phyloP scores from a whole-genome alignment of 768 basidiomycete genomes.

The Hortiboletus campestris region DNA sequence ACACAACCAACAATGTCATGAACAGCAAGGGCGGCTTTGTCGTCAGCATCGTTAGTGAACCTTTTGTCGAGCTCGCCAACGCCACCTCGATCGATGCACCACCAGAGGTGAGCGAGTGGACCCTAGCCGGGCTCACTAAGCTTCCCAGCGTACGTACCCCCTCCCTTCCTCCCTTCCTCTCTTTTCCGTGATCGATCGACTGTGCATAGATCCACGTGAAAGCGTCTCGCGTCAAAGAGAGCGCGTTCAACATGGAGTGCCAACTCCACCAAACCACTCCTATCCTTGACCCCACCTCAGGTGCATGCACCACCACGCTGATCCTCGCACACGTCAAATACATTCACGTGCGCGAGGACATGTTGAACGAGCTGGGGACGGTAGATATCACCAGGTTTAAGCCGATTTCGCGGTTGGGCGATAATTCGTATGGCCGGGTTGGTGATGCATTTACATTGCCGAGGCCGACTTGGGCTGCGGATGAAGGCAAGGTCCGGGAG shows the following conservation, averaged over 20 bases:
- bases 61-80: slow-evolving; percentile 41
- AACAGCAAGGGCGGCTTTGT: slow-evolving; percentile 43
- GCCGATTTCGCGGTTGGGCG: slow-evolving; percentile 37
- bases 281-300: slow-evolving; percentile 32
- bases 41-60: slow-evolving; percentile 55
- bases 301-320: slow-evolving; percentile 28
- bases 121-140: slow-evolving; percentile 31
- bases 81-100: slow-evolving; percentile 39
- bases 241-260: slow-evolving; percentile 49
- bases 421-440: slow-evolving; percentile 33
- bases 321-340: slow-evolving; percentile 38
- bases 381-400: slow-evolving; percentile 37
- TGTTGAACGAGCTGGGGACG: slow-evolving; percentile 33
- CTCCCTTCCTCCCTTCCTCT: too few species aligned
- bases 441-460: slow-evolving; percentile 22
- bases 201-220: slow-evolving; percentile 33
- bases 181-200: background rate
- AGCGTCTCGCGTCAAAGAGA: slow-evolving; percentile 41
- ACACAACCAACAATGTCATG: slow-evolving; percentile 45
- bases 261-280: slow-evolving; percentile 36
- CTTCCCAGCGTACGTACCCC: slow-evolving; percentile 8
- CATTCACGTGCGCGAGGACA: slow-evolving; percentile 43
- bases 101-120: slow-evolving; percentile 38
- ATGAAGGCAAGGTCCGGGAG: slow-evolving; percentile 7
- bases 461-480: slow-evolving; percentile 13